phyloP scores from a whole-genome alignment of 83 land plant genomes.

The Isoetes engelmannii region DNA sequence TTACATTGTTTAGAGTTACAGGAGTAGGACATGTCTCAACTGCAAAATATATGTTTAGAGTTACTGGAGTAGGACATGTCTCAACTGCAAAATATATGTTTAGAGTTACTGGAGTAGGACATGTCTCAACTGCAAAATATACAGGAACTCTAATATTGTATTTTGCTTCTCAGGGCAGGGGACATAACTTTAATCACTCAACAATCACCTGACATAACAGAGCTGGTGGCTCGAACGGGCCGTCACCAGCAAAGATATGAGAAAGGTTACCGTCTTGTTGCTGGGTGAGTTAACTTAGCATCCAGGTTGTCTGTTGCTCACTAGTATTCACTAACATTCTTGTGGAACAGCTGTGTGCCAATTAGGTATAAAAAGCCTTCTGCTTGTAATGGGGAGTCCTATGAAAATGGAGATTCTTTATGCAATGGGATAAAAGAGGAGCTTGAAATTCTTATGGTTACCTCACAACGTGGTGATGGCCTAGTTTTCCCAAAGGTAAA shows the following conservation, averaged over 20 bases:
- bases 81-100: no score
- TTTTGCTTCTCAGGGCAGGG: no score
- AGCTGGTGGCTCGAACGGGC: constrained; percentile 9
- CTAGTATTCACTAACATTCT: neutral
- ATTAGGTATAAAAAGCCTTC: neutral
- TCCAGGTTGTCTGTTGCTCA: neutral
- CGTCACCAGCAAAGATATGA: constrained; percentile 15
- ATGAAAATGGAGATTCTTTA: neutral
- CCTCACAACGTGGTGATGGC: constrained; percentile 33
- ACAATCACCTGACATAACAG: no score
- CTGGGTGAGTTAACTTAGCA: constrained; percentile 4
- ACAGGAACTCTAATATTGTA: no score
- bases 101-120: no score
- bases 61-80: no score
- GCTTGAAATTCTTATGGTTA: constrained; percentile 39
- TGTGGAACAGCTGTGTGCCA: neutral
- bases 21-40: no score
- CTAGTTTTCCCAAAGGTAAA: constrained; percentile 48
- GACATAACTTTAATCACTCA: no score
- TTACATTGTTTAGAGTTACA: no score
- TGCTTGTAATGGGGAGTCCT: no score
- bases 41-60: no score
- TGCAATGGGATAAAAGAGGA: neutral
- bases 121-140: no score
- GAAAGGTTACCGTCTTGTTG: constrained; percentile 9